Base-by-base conservation (phyloP, 164 flowering plant species). In the Umbilicus rupestris region DNA sequence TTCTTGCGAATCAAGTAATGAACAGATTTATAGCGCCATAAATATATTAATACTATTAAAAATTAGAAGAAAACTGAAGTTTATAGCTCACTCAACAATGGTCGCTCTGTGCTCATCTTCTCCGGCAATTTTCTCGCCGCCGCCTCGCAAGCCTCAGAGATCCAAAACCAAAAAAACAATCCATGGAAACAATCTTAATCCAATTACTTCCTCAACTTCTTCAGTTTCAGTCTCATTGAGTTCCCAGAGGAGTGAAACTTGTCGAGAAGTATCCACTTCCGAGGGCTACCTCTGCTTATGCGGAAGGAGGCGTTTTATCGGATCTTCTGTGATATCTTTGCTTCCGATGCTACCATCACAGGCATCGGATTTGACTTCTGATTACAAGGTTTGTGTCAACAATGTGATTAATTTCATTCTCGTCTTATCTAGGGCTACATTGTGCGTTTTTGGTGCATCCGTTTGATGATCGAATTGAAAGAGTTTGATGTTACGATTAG, bases 261-360 rank as follows among this genome's bases (percentile, higher is more conserved):
- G 39, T 63, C n/a, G n/a, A n/a, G 19, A 28, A 35, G 60, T 24
- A 45, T 22, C 60, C 5, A 45, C 14, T 22, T 66, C 70, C 63
- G 17, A 44, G 10, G 16, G 65, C 70, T 46, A 71, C 42, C 58
- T 69, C 44, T 86, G 84, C 66, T 68, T 59, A 5, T 80, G 83
- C 29, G 79, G 84, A 68, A 78, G 85, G 72, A 75, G 85, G 42
- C 79, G 60, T 59, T 77, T 82, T 41, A 69, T 84, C 26, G 79
- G 71, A 69, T 75, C 77, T 1, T 69, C 73, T 16, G 72, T 74
- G 2, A 37, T 78, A 3, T 50, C 79, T 39, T 22, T 77, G 6
- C 39, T 79, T 30, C 82, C 79, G 0, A 41, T 65, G 58, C 50
- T 50, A 11, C 57, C 76, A 14, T 64, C 79, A 12, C 11, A 16